Conservation (phyloP, 2,329 filamentous ascomycete genomes). For the Grosmannia clavigera region DNA sequence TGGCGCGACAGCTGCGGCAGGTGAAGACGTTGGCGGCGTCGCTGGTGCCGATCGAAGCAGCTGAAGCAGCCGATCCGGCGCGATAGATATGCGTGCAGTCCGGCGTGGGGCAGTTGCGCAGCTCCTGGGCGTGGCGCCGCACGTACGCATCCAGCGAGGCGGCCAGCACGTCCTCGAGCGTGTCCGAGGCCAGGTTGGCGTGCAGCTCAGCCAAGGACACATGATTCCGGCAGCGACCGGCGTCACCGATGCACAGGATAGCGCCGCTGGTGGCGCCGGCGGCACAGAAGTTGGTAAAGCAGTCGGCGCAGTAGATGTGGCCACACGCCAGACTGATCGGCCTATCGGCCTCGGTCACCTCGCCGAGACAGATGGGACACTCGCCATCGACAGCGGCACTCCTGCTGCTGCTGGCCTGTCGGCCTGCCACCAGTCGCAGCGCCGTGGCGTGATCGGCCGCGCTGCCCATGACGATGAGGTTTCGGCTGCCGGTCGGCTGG, state of each 20-base stretch:
- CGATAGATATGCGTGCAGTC: constrained; percentile 32
- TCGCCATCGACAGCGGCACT: no score
- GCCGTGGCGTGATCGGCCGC: no score
- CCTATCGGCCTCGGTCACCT: constrained; percentile 18
- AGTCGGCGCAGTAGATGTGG: constrained; percentile 30
- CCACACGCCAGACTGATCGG: constrained; percentile 22
- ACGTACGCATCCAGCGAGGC: constrained; percentile 24
- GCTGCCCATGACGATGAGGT: no score
- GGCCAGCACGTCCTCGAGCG: constrained; percentile 25
- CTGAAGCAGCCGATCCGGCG: constrained; percentile 17
- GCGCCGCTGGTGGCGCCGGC: background rate
- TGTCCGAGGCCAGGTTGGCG: constrained; percentile 17
- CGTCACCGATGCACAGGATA: constrained; percentile 9
- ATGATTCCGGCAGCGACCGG: constrained; percentile 13
- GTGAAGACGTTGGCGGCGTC: constrained; percentile 12
- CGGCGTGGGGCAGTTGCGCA: constrained; percentile 29
- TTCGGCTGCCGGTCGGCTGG: no score
- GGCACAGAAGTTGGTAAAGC: constrained; percentile 24
- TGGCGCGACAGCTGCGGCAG: constrained; percentile 23
- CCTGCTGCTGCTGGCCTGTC: background rate
- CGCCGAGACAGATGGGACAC: constrained; percentile 24
- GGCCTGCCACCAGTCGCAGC: no score
- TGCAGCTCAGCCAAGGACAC: constrained; percentile 19
- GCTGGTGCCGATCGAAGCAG: background rate
- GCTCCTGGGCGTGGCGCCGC: constrained; percentile 16